Evolutionary conservation across 177 flowering plant species (phyloP), one percentile per base, ranked within the genome.

Genomic region (Vitis hybrid): DNA sequence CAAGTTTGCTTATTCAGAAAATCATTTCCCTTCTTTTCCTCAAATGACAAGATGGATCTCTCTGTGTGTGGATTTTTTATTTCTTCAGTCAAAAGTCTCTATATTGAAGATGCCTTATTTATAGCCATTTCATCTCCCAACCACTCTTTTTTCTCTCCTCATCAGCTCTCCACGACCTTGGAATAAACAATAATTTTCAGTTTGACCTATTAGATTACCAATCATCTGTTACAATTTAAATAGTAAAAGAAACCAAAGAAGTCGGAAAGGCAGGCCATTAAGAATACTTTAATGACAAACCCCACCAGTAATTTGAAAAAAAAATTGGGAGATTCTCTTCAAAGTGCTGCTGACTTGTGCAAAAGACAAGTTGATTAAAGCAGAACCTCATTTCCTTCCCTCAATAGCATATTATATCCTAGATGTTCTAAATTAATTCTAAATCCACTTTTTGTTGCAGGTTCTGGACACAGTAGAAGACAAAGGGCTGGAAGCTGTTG

Each of bases 391-490:
- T 39, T 39, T 39, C 45, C 45, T 39, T 39, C 45, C 45, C 45
- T 39, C 45, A 39, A 39, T 39, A 39, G 45, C 45, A 39, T 39
- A 39, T 39, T 39, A 39, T 39, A 39, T 4, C 45, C 45, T 39
- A 39, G 45, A 39, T 39, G 45, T 39, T 39, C 45, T 39, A 4
- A 39, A 39, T 39, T 50, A 3, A 65, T 11, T 14, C n/a, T 16
- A 62, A 15, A 48, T 53, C 53, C 9, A 20, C 19, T 51, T 51
- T 51, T 68, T 72, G 49, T 13, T 75, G 31, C 76, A 87, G 93
- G 90, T 89, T 51, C 69, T 89, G 31, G 93, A 89, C 60, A 80
- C 90, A 3, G 85, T 89, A n/a, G 89, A 78, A 70, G 91, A 89
- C 77, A 80, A 80, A 69, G 93, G 93, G 60, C 82, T 89, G 55